A percentile compares a stretch with the other conserved stretches of the same genome.
Evolutionary conservation across 2,329 filamentous ascomycete genomes (phyloP).

Genomic region (Sphaerulina vaccinii): DNA sequence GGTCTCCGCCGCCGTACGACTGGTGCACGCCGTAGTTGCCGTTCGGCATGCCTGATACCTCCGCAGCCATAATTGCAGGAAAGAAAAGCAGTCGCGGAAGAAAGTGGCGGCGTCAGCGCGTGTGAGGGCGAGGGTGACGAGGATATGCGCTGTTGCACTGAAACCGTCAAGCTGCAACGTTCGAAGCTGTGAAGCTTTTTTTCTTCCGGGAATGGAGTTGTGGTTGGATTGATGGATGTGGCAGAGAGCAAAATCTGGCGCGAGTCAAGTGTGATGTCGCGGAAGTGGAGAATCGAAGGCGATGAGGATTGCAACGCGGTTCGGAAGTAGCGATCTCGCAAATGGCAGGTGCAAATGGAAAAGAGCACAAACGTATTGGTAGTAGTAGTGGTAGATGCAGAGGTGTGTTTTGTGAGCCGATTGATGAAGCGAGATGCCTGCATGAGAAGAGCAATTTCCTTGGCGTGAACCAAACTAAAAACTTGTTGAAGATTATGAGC

Average conservation of each 20-base stretch:
- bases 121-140: constrained; percentile 3
- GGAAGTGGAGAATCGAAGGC: too few relatives aligned
- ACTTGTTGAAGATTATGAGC: not conserved
- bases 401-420: too few relatives aligned
- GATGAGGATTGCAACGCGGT: too few relatives aligned
- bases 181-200: constrained; percentile 5
- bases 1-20: constrained; percentile 40
- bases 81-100: not conserved
- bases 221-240: not conserved
- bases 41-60: constrained; percentile 45
- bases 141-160: not conserved
- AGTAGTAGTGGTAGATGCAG: too few relatives aligned
- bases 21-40: constrained; percentile 48
- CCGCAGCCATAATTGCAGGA: constrained; percentile 40
- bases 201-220: not conserved
- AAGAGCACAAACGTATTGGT: too few relatives aligned
- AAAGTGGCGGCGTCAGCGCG: constrained; percentile 3
- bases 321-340: too few relatives aligned
- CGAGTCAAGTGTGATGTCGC: not conserved
- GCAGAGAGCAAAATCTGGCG: constrained; percentile 3
- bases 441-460: too few relatives aligned
- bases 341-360: too few relatives aligned
- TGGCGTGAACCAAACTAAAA: too few relatives aligned
- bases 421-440: too few relatives aligned
- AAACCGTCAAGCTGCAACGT: constrained; percentile 1